phyloP scores from a whole-genome alignment of 2,329 filamentous ascomycete genomes.

The Purpureocillium lavendulum region DNA sequence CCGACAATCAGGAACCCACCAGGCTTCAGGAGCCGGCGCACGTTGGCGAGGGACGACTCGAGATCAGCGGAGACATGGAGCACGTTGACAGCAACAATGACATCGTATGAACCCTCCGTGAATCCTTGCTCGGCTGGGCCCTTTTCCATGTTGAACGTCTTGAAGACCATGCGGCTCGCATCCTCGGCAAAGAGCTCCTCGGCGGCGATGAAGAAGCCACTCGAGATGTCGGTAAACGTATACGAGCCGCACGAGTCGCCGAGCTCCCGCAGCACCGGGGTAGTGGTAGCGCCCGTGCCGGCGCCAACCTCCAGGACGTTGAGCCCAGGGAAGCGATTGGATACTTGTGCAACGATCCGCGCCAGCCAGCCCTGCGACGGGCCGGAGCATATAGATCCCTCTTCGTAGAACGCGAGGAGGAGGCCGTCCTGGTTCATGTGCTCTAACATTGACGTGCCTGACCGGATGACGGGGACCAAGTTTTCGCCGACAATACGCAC shows the following conservation, averaged over 20 bases:
- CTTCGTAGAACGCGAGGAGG: conserved; percentile 9
- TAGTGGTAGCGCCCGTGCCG: conserved; percentile 33
- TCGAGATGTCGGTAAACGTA: conserved; percentile 34
- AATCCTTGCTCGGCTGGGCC: conserved; percentile 20
- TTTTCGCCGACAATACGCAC: conserved; percentile 18
- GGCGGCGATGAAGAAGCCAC: conserved; percentile 27
- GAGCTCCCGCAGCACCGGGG: conserved; percentile 21
- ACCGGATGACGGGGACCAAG: conserved; percentile 22
- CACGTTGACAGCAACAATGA: conserved; percentile 25
- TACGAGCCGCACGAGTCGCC: conserved; percentile 23
- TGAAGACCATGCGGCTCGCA: conserved; percentile 6
- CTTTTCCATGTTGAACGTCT: conserved; percentile 12
- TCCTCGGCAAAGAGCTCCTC: conserved; percentile 16
- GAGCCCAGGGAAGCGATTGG: conserved; percentile 28
- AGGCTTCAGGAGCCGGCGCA: conserved; percentile 28
- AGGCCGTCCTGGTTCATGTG: conserved; percentile 22
- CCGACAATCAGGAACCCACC: conserved; percentile 36
- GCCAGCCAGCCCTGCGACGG: background rate
- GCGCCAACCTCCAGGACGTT: conserved; percentile 32
- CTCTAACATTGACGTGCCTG: conserved; percentile 25
- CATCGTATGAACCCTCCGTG: conserved; percentile 18
- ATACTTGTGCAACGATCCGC: conserved; percentile 12
- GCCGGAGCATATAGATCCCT: background rate
- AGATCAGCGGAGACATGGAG: conserved; percentile 6
- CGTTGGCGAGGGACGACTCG: conserved; percentile 16